Percentiles rank a stretch among this genome's conserved stretches.
Conservation (phyloP, 2,329 filamentous ascomycete species). For the Trichophyton benhamiae region DNA sequence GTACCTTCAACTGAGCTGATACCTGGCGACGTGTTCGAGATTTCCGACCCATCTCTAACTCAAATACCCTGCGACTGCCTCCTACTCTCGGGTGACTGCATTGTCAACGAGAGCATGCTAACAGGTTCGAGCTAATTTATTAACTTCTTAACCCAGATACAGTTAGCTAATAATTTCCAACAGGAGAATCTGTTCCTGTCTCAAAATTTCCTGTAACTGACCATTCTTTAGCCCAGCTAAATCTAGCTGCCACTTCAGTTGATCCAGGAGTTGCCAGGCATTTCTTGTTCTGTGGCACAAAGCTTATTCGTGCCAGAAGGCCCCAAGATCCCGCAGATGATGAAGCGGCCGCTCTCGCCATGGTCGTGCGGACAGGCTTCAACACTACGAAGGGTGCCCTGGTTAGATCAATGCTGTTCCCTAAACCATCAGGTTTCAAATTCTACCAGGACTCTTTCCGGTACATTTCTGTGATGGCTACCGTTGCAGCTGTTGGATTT, state of each 20-base stretch:
- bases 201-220: conserved; percentile 80
- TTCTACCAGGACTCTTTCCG: conserved; percentile 97
- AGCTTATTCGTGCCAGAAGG: conserved; percentile 77
- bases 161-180: conserved; percentile 2
- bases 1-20: conserved; percentile 79
- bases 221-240: conserved; percentile 61
- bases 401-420: conserved; percentile 95
- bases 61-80: conserved; percentile 90
- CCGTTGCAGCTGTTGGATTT: conserved; percentile 76
- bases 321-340: conserved; percentile 77
- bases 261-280: conserved; percentile 73
- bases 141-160: neutral
- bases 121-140: conserved; percentile 42
- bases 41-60: conserved; percentile 79
- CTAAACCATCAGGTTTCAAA: conserved; percentile 95
- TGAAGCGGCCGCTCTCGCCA: conserved; percentile 79
- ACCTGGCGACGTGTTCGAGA: conserved; percentile 90
- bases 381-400: conserved; percentile 94
- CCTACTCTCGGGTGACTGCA: conserved; percentile 84
- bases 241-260: conserved; percentile 69
- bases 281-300: conserved; percentile 89
- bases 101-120: conserved; percentile 98
- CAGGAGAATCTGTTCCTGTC: conserved; percentile 88
- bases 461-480: conserved; percentile 93
- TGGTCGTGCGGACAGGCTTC: conserved; percentile 89